Base-by-base conservation (phyloP, 1,284 basidiomycete genomes). In the Neotropicomus parvogracilis region DNA sequence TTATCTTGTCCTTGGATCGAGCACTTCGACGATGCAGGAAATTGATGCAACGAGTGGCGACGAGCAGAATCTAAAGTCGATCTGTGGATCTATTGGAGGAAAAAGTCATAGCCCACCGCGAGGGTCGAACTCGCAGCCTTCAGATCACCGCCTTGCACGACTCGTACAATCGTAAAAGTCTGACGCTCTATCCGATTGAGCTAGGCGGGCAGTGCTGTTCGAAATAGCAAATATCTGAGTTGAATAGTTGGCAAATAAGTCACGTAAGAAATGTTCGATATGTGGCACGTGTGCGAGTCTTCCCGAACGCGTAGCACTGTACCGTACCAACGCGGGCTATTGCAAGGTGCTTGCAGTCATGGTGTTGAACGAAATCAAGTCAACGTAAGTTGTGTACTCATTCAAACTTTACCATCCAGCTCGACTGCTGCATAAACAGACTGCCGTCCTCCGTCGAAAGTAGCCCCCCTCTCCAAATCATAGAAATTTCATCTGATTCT, bases 101-200 rank as follows among this genome's bases (percentile, higher is more conserved):
- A 46, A 53, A 51, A 49, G 5, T 28, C 17, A 29, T 48, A 87
- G 85, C 83, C 85, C 85, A 88, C 84, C 84, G 84, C 83, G 85
- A 87, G 85, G 84, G 84, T 88, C 85, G 85, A 88, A 88, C 85
- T 86, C 83, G 83, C 85, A 88, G 83, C 85, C 85, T 87, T 88
- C 85, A 85, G 82, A 85, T 55, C 24, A 50, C 49, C 36, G 40
- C 51, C 44, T 54, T 62, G 63, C 42, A 60, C 58, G 48, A 62
- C 49, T 59, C 21, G 60, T 52, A 61, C 59, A 52, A 53, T 46
- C 13, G 37, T 70, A 66, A 70, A 67, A 85, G 84, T 84, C 83
- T 84, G 84, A 85, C 80, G 83, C 83, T 86, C 84, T 87, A 83
- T 81, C 82, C 83, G 80, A 87, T 85, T 85, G 83, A 86, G 83